Evolutionary conservation across 768 basidiomycete species (phyloP).

Genomic region (Serendipita sp.): DNA sequence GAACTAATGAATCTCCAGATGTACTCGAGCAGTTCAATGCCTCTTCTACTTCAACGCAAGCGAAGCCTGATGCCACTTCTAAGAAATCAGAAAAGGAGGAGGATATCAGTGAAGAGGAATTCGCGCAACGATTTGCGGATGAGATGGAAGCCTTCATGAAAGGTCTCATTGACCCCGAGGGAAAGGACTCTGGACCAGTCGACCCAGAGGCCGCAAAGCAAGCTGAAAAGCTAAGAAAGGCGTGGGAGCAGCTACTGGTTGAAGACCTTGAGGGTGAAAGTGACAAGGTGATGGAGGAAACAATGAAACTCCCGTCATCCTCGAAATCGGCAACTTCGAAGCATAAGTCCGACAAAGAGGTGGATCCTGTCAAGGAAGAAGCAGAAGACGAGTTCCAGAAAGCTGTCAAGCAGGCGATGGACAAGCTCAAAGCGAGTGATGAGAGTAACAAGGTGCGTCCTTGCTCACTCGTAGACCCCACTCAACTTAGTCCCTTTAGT

Average conservation of each 20-base stretch:
- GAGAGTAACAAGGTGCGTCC: slow-evolving; percentile 30
- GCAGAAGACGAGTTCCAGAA: slow-evolving; percentile 42
- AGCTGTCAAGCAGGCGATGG: slow-evolving; percentile 54
- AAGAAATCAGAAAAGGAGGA: slow-evolving; percentile 12
- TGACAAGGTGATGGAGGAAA: slow-evolving; percentile 2
- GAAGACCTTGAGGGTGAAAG: slow-evolving; percentile 37
- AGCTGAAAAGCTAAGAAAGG: slow-evolving; percentile 16
- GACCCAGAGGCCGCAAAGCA: slow-evolving; percentile 11
- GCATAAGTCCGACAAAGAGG: slow-evolving; percentile 9
- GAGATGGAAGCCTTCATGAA: slow-evolving; percentile 32
- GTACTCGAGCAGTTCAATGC: slow-evolving; percentile 31
- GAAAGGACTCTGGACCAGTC: slow-evolving; percentile 12
- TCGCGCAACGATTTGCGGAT: slow-evolving; percentile 25
- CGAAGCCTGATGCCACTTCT: slow-evolving; percentile 8
- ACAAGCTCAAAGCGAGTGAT: slow-evolving; percentile 56
- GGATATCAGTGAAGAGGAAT: slow-evolving; percentile 19
- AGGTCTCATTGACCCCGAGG: slow-evolving; percentile 18
- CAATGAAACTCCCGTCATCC: slow-evolving; percentile 3
- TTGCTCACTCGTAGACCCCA: neutral
- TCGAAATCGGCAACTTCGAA: slow-evolving; percentile 10
- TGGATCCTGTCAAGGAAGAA: slow-evolving; percentile 8
- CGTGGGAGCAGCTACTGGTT: slow-evolving; percentile 55
- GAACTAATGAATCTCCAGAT: slow-evolving; percentile 20
- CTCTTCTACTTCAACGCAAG: slow-evolving; percentile 9
- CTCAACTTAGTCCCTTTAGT: slow-evolving; percentile 4